Base-by-base conservation (phyloP, 2,329 filamentous ascomycete genomes). In the Fusarium ambrosium region DNA sequence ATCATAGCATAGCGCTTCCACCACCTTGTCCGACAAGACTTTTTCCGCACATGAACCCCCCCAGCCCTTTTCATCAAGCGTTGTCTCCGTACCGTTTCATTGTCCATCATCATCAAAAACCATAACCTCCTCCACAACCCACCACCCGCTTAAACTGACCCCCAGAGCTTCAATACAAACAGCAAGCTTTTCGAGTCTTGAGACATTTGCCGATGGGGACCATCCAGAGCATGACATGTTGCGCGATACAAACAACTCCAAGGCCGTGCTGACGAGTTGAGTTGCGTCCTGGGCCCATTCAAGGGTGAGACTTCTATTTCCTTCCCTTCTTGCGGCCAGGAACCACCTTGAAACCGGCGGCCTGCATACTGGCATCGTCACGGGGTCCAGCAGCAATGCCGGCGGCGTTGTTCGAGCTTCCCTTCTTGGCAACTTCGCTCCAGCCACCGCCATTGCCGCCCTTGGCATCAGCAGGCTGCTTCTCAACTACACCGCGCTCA, bases 381-480 rank as follows among this genome's bases (percentile, higher is more conserved):
- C 89, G 88, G 71, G 86, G 87, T 61, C 73, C 66, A n/a, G 70
- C 62, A 18, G 71, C 60, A 29, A 61, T n/a, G 5, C 60, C 36
- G 71, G 66, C 63, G 78, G 77, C 20, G n/a, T 71, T 73, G 59
- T 82, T 81, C 66, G 86, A 85, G 64, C 86, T 84, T 59, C 93
- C 93, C 88, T 98, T 98, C 92, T 98, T 98, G 2, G 97, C 97
- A 62, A 99, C 97, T 85, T 98, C 97, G 78, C 89, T 98, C 97
- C 97, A 99, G 22, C 96, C 96, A 65, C 94, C 92, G 29, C 87
- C 85, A 29, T 84, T 74, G 82, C 86, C 71, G 78, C 83, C 66
- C 80, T 88, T 80, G 72, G 86, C 88, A 4, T 90, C 89, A 60
- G 85, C 88, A 58, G 77, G 88, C 64, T 93, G 90, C 78, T 94